phyloP scores from a whole-genome alignment of 208 protist genomes.

The Leishmania aethiopica region DNA sequence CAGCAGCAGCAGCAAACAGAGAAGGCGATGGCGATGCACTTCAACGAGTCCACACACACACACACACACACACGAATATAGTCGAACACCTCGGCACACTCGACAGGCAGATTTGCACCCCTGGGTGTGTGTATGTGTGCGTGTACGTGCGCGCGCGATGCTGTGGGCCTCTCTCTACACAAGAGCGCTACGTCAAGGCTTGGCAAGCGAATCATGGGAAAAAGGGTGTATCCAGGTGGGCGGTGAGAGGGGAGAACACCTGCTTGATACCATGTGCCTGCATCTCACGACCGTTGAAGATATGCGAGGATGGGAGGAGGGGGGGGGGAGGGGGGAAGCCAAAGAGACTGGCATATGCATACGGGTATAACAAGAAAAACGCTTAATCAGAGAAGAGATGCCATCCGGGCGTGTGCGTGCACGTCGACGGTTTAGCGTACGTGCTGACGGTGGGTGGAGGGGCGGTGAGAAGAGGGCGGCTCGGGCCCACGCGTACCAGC shows the following conservation, averaged over 20 bases:
- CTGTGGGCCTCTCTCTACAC: conserved; percentile 1
- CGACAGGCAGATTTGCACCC: neutral
- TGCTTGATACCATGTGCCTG: neutral
- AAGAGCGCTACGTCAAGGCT: neutral
- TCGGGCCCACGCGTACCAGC: neutral
- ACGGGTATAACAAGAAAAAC: neutral
- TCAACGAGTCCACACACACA: neutral
- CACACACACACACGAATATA: neutral
- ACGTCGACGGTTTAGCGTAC: neutral
- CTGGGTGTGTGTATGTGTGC: neutral
- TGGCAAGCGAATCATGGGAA: neutral
- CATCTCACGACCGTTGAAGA: neutral
- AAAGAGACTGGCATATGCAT: neutral
- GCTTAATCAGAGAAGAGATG: neutral
- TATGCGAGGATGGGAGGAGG: neutral
- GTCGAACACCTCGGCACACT: neutral
- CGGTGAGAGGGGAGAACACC: neutral
- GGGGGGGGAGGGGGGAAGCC: neutral
- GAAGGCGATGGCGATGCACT: neutral
- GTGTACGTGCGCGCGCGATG: neutral
- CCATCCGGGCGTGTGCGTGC: neutral
- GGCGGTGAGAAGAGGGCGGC: neutral
- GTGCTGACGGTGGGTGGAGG: neutral
- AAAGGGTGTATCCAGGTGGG: neutral
- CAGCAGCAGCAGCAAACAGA: neutral